phyloP scores from a whole-genome alignment of 768 basidiomycete species.

The Suillus placidus region DNA sequence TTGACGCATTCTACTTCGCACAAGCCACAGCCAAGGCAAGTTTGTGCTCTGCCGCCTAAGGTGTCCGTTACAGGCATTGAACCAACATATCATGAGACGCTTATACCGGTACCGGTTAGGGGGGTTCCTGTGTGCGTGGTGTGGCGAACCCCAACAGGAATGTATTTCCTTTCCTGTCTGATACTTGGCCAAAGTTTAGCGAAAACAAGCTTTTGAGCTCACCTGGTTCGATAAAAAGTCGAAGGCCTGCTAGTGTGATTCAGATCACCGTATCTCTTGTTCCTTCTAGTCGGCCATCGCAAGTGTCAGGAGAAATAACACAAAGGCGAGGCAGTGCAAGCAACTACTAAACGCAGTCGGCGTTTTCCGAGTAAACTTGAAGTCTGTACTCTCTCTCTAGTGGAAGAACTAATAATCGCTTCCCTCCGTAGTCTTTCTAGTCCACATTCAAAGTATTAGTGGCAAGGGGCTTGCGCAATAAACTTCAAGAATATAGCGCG shows the following conservation, averaged over 20 bases:
- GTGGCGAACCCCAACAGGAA: not conserved
- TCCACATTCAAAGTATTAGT: not conserved
- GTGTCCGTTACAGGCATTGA: not conserved
- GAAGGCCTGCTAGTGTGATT: not conserved
- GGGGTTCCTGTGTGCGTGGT: not conserved
- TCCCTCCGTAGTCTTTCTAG: not conserved
- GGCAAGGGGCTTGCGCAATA: not conserved
- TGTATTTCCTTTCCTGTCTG: not conserved
- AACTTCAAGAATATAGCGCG: not conserved
- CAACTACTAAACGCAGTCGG: not conserved
- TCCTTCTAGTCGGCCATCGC: not conserved
- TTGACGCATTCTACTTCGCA: not conserved
- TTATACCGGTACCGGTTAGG: not conserved
- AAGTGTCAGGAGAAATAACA: not conserved
- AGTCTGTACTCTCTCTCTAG: not conserved
- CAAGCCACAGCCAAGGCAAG: too few species aligned
- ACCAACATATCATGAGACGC: not conserved
- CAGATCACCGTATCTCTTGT: not conserved
- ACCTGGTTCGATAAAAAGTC: not conserved
- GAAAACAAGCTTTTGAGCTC: not conserved
- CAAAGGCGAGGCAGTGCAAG: not conserved
- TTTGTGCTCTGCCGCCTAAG: not conserved
- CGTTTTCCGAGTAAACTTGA: not conserved
- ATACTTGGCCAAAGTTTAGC: too few species aligned
- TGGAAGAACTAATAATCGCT: not conserved